Base-by-base conservation (phyloP, 1,284 basidiomycete species). In the Bothia castanella region DNA sequence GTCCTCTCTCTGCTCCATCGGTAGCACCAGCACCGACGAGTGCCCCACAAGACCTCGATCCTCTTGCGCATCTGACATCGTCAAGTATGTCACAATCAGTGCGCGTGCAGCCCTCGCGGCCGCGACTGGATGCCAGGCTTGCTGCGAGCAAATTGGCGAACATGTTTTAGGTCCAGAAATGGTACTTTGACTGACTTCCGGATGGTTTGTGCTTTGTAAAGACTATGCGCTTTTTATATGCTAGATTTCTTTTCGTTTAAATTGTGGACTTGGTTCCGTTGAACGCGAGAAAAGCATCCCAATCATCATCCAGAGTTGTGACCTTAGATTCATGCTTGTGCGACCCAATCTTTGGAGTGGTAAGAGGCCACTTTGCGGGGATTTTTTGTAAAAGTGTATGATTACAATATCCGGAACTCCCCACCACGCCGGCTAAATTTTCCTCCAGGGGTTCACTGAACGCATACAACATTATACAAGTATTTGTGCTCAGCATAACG, bases 61-160 rank as follows among this genome's bases (percentile, higher is more conserved):
- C 87, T 27, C 74, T 89, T 19, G 83, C 79, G 13, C 78, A 79
- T 56, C 71, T 76, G 34, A 72, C 71, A 53, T 76, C 84, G 13
- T 70, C 74, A 38, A 74, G 75, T 55, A 82, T 89, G 82, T 74
- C 85, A 4, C 75, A 74, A 43, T 87, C 86, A 19, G 69, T 90
- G 63, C 79, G 84, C 17, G 73, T 85, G 37, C 79, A 80, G 55
- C 82, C 87, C 11, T 79, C 77, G 34, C 71, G 87, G 54, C 79
- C 83, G 40, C 75, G 84, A 58, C 64, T 92, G 60, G 89, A 92
- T 67, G 82, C 89, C 8, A 75, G 82, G 58, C 84, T 91, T 65
- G 89, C 89, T n/a, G 89, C 89, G 20, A 89, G 87, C 66, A 91
- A 90, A 66, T 75, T 92, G 49, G 89, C 88, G 9, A 91, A 91